Percentiles rank a stretch among this genome's conserved stretches.
phyloP scores from a whole-genome alignment of 2,329 filamentous ascomycete genomes.

The Exophiala sideris region DNA sequence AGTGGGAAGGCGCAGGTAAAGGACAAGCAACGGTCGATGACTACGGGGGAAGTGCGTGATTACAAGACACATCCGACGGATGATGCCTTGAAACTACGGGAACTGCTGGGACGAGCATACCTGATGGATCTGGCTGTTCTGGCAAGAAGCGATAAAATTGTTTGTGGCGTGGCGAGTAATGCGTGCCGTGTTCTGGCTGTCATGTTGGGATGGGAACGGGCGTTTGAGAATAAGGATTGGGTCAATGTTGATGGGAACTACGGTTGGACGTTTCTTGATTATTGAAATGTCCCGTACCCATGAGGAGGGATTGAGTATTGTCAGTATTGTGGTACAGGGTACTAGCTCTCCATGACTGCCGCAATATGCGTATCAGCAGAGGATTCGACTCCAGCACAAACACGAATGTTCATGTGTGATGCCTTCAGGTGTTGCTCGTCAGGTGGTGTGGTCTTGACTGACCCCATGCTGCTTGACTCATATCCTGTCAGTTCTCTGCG shows the following conservation, averaged over 20 bases:
- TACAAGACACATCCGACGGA: constrained; percentile 31
- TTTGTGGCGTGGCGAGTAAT: constrained; percentile 68
- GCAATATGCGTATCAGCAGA: too few species aligned
- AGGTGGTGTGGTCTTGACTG: too few species aligned
- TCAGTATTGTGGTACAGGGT: neutral
- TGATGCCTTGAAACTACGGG: constrained; percentile 62
- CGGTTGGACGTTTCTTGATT: constrained; percentile 53
- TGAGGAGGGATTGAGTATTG: neutral
- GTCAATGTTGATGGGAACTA: constrained; percentile 73
- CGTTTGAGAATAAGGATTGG: constrained; percentile 62
- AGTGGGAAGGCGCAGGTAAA: neutral
- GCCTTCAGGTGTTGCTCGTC: too few species aligned
- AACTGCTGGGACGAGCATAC: constrained; percentile 76
- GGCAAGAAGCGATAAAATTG: constrained; percentile 63
- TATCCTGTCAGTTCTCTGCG: too few species aligned
- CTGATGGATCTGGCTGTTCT: constrained; percentile 76
- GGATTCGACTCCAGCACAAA: too few species aligned
- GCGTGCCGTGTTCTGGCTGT: constrained; percentile 72
- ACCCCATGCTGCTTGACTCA: too few species aligned
- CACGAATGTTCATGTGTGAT: too few species aligned
- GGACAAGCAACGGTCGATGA: neutral
- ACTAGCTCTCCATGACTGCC: too few species aligned
- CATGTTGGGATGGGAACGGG: constrained; percentile 78
- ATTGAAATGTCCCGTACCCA: constrained; percentile 12
- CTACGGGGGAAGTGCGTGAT: constrained; percentile 7